These are phyloP conservation scores for Jatropha podagrica DNA, from an alignment of 441 rosid species.

Conservation along the genomic window DNA sequence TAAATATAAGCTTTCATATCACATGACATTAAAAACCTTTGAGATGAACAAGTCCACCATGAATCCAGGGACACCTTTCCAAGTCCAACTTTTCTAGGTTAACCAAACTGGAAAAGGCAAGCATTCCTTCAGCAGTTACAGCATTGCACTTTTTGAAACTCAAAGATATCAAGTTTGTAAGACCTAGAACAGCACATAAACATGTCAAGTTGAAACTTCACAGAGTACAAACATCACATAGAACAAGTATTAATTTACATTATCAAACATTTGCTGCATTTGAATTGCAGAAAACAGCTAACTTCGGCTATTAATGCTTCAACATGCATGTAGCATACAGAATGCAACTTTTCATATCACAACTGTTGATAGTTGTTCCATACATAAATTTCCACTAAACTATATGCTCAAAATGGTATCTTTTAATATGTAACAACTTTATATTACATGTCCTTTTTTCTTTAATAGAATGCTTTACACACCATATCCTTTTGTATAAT, in stretches of 20 bases:
- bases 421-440: neutral
- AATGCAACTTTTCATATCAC: neutral
- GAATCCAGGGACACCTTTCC: constrained; percentile 75
- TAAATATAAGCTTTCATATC: neutral
- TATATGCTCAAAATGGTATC: neutral
- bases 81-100: constrained; percentile 74
- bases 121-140: constrained; percentile 67
- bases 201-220: neutral
- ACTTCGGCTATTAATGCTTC: neutral
- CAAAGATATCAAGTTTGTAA: constrained; percentile 63
- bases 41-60: constrained; percentile 68
- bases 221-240: neutral
- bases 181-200: constrained; percentile 37
- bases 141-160: constrained; percentile 61
- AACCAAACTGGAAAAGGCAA: constrained; percentile 55
- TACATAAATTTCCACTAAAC: neutral
- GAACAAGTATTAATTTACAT: neutral
- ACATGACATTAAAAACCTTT: constrained; percentile 42
- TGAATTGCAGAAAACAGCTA: neutral
- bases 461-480: no score
- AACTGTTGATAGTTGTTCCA: neutral
- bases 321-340: neutral
- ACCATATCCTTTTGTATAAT: neutral
- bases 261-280: neutral
- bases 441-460: neutral